Conservation (phyloP, 495 filamentous ascomycete species). For the Hypoxylon fuscum region DNA sequence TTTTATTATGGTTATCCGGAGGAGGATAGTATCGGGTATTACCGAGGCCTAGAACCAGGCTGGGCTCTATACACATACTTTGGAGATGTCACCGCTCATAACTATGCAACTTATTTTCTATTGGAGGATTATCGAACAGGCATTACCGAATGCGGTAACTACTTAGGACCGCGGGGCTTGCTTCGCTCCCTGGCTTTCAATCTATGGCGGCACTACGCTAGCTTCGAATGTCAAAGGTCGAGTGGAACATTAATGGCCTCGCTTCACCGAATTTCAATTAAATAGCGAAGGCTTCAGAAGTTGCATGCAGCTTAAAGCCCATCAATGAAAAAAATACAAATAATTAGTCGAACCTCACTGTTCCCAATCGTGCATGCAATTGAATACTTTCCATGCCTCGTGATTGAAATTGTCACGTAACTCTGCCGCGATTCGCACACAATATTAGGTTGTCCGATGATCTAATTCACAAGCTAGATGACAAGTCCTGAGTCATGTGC, state of each 20-base stretch:
- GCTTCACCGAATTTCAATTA: constrained; percentile 37
- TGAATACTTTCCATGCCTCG: neutral
- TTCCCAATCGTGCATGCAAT: neutral
- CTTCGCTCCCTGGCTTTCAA: constrained; percentile 43
- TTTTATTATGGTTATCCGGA: constrained; percentile 16
- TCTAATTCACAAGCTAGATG: constrained; percentile 11
- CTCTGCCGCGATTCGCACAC: no score
- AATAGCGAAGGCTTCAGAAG: constrained; percentile 27
- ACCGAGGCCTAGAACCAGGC: constrained; percentile 28
- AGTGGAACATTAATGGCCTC: constrained; percentile 33
- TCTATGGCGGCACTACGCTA: constrained; percentile 16
- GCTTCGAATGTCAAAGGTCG: constrained; percentile 34
- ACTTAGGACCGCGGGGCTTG: constrained; percentile 32
- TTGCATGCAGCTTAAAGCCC: constrained; percentile 22
- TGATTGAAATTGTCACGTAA: neutral
- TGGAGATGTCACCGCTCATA: constrained; percentile 45
- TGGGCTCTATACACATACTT: constrained; percentile 22
- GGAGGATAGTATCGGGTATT: constrained; percentile 30
- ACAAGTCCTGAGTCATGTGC: constrained; percentile 29
- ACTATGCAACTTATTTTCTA: constrained; percentile 27
- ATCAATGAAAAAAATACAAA: constrained; percentile 22
- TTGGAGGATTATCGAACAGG: constrained; percentile 39
- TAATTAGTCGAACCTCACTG: constrained; percentile 29
- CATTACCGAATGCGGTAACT: constrained; percentile 43
- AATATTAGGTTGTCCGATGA: constrained; percentile 18